Evolutionary conservation across 2,329 filamentous ascomycete genomes (phyloP), one percentile per base, ranked within the genome.

Genomic region (Fusarium sp.): DNA sequence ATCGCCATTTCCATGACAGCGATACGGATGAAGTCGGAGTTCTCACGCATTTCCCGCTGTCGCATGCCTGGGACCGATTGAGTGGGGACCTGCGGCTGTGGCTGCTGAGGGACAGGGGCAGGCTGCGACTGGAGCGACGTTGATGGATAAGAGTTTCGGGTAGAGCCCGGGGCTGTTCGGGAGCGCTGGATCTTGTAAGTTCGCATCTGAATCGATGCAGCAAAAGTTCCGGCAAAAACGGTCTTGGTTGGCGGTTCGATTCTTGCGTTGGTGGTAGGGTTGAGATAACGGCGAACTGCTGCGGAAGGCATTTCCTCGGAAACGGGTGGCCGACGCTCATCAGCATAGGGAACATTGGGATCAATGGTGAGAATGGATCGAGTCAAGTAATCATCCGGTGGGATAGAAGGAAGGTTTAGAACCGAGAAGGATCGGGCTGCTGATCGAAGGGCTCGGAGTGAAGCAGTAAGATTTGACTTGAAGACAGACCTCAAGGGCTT

Each of bases 1-100:
- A 93, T 93, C 18, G 90, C 88, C 88, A 93, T 92, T 78, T 93
- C 91, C 87, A 93, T 89, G 57, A 93, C 91, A 40, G 91, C 91
- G 61, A 93, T 88, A 74, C 91, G 88, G 77, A 93, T 92, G 77
- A 93, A 93, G 77, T 93, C 90, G 44, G 90, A 87, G 74, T 93
- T 93, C 80, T 93, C 91, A 35, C 91, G 88, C 85, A 92, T 88
- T 79, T 93, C 91, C 52, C 91, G 87, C 80, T 92, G 91, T 28
- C 90, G 88, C 75, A 86, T 83, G 73, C 85, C 84, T 43, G 88
- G 82, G 58, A 85, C 84, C 60, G 79, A 73, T 64, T 80, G 77
- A 61, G 68, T 70, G 33, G 83, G 72, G 56, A 80, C 79, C 64
- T 83, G 82, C 38, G 78, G 68, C 56, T 79, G 78, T 53, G 80